Conservation (phyloP, 176 grass and related monocot species). For the Carex myosuroides region DNA sequence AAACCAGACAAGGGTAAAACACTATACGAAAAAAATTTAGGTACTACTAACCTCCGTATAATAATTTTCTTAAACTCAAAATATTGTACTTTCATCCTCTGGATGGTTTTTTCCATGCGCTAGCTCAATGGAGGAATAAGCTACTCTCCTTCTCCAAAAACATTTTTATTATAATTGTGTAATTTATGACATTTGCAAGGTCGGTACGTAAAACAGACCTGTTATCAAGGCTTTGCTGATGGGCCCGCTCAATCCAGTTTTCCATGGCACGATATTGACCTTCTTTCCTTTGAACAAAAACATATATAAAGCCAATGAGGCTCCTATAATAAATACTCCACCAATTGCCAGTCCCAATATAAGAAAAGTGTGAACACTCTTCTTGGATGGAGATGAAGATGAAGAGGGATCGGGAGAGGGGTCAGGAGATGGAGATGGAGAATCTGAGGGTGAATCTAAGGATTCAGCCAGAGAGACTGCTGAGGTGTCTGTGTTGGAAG, state of each 20-base stretch:
- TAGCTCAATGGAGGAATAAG: not conserved
- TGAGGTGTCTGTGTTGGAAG: no score
- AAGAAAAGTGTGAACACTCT: not conserved
- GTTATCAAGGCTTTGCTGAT: constrained; percentile 51
- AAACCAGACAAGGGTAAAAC: not conserved
- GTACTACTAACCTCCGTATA: not conserved
- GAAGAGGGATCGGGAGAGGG: no score
- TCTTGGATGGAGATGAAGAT: not conserved
- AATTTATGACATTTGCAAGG: not conserved
- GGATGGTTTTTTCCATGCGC: not conserved
- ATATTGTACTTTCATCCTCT: not conserved
- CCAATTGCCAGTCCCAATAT: not conserved
- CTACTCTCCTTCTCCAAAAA: not conserved
- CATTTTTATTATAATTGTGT: not conserved
- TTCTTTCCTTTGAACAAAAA: constrained; percentile 34
- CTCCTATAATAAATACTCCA: constrained; percentile 33
- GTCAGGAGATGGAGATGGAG: not conserved
- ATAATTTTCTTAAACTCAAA: not conserved
- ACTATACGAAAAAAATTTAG: not conserved
- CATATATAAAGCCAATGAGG: constrained; percentile 21
- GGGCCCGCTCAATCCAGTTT: constrained; percentile 53
- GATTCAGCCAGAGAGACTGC: no score
- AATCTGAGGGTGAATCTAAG: no score
- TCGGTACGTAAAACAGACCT: constrained; percentile 24
- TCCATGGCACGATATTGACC: constrained; percentile 46